A percentile compares a stretch with the other conserved stretches of the same genome.
Evolutionary conservation across 805 yeast genomes (phyloP).

Genomic region (Ogataea parapolymorpha): DNA sequence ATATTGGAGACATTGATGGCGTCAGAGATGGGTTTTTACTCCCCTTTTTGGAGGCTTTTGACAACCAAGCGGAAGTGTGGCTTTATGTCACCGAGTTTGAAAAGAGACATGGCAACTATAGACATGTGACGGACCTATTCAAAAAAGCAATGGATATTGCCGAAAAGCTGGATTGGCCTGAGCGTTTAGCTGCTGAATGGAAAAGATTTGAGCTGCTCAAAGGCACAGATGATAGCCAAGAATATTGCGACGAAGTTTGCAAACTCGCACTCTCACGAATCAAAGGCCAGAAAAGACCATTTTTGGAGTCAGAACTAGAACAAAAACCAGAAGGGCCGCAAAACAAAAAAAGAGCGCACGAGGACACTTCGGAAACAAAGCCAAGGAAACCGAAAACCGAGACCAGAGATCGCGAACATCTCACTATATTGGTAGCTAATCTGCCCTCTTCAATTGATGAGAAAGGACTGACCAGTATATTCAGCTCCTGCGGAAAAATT

Average conservation of each 20-base stretch:
- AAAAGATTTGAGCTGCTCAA: constrained; percentile 34
- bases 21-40: constrained; percentile 22
- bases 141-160: constrained; percentile 31
- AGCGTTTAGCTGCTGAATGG: constrained; percentile 45
- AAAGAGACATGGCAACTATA: constrained; percentile 26
- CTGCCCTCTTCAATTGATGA: constrained; percentile 40
- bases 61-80: constrained; percentile 46
- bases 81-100: constrained; percentile 41
- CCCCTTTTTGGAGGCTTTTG: constrained; percentile 5
- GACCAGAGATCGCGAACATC: constrained; percentile 55
- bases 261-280: neutral
- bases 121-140: constrained; percentile 30
- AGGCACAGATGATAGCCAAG: constrained; percentile 27
- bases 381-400: constrained; percentile 2
- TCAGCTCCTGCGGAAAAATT: constrained; percentile 61
- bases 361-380: constrained; percentile 1
- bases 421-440: constrained; percentile 51
- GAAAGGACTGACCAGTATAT: constrained; percentile 31
- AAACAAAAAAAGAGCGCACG: too few species aligned
- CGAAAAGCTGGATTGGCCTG: constrained; percentile 46
- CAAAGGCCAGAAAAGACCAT: too few species aligned
- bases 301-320: too few species aligned
- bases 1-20: constrained; percentile 27
- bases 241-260: constrained; percentile 3
- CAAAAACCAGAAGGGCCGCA: too few species aligned